Conservation (phyloP, 768 basidiomycete genomes). For the Tricholoma matsutake region DNA sequence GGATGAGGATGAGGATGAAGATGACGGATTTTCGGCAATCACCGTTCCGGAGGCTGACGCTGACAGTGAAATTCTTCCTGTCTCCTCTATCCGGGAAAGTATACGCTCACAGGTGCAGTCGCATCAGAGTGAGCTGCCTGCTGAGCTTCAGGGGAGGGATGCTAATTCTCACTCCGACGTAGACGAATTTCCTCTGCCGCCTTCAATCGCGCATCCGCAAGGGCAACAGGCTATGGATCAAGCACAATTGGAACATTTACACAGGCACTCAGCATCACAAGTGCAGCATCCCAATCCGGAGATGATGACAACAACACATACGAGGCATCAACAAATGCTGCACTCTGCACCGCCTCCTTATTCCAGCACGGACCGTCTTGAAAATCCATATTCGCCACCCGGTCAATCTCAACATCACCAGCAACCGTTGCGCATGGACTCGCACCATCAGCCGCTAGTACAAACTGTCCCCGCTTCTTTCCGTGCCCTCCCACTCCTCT, state of each 20-base stretch:
- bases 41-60: slow-evolving; percentile 31
- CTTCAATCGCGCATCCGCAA: slow-evolving; percentile 25
- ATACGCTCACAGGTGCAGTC: slow-evolving; percentile 8
- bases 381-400: slow-evolving; percentile 20
- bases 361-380: slow-evolving; percentile 11
- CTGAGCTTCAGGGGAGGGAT: slow-evolving; percentile 8
- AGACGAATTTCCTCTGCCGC: slow-evolving; percentile 54
- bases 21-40: slow-evolving; percentile 13
- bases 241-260: slow-evolving; percentile 18
- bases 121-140: slow-evolving; percentile 4
- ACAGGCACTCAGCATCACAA: not conserved
- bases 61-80: slow-evolving; percentile 10
- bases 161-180: slow-evolving; percentile 37
- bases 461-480: slow-evolving; percentile 44
- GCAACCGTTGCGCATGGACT: slow-evolving; percentile 17
- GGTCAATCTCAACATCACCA: slow-evolving; percentile 13
- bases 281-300: slow-evolving; percentile 3
- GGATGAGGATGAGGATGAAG: slow-evolving; percentile 32
- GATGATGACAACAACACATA: slow-evolving; percentile 16
- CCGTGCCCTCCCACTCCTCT: slow-evolving; percentile 69
- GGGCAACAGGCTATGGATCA: slow-evolving; percentile 21
- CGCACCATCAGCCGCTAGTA: slow-evolving; percentile 18
- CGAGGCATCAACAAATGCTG: slow-evolving; percentile 13
- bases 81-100: slow-evolving; percentile 10
- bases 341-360: slow-evolving; percentile 3